phyloP scores from a whole-genome alignment of 2,329 filamentous ascomycete genomes.

The Epichloe brachyelytri region DNA sequence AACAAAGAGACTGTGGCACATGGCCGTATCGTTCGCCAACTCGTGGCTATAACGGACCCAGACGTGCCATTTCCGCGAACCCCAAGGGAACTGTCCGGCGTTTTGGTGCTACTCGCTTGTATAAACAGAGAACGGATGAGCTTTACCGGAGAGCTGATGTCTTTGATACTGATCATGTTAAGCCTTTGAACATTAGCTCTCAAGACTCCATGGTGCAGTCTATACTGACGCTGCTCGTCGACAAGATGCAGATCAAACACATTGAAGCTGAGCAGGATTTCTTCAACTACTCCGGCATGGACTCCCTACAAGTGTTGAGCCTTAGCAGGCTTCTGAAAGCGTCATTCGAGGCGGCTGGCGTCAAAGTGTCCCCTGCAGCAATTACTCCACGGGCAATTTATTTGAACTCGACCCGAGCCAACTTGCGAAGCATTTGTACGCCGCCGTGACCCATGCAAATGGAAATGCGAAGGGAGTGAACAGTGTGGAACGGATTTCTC shows the following conservation, averaged over 20 bases:
- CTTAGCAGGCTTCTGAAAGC: constrained; percentile 10
- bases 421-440: constrained; percentile 11
- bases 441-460: background rate
- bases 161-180: background rate
- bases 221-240: constrained; percentile 9
- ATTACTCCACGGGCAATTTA: constrained; percentile 17
- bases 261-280: constrained; percentile 20
- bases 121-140: constrained; percentile 29
- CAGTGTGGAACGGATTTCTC: background rate
- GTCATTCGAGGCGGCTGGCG: constrained; percentile 10
- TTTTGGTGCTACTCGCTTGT: constrained; percentile 24
- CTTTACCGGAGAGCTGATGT: constrained; percentile 22
- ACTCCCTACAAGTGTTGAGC: constrained; percentile 26
- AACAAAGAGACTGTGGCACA: constrained; percentile 33
- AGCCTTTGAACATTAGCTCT: constrained; percentile 11
- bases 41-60: constrained; percentile 25
- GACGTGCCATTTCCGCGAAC: constrained; percentile 30
- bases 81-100: constrained; percentile 34
- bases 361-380: constrained; percentile 3
- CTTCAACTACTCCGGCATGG: constrained; percentile 23
- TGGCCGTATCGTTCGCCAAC: constrained; percentile 28
- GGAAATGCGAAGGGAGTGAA: constrained; percentile 3
- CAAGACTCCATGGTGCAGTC: constrained; percentile 13
- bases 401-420: constrained; percentile 16
- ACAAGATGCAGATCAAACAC: constrained; percentile 6